Base-by-base conservation (phyloP, 2,329 filamentous ascomycete genomes). In the Microdochium nivale region DNA sequence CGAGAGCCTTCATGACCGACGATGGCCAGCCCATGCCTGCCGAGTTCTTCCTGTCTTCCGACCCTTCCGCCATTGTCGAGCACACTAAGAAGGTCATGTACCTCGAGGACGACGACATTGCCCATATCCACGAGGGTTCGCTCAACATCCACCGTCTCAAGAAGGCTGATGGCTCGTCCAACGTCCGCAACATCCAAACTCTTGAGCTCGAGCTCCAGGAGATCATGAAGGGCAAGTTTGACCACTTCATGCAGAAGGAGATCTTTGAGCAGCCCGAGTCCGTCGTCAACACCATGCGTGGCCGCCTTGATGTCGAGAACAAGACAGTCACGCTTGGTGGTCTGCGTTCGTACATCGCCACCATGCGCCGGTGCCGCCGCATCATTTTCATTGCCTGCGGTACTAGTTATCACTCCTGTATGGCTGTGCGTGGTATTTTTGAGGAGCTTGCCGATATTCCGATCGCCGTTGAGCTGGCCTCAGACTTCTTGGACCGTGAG, bases 241-340 rank as follows among this genome's bases (percentile, higher is more conserved):
- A 99, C 72, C 94, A 99, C 78, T 99, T 96, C 80, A 99, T 99
- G 94, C 94, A 99, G 72, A 99, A 99, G 84, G 94, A 99, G 73
- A 99, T 99, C 66, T 99, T 99, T 71, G 94, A 99, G 80, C 94
- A 99, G 79, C 94, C 94, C 66, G 94, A 99, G 76, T 99, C 94
- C 14, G 90, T 99, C 55, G 86, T 99, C 77, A 99, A 99, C 82
- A 96, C 94, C 60, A 99, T 99, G 94, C 90, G 94, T 84, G 94
- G 94, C 74, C 94, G 94, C 76, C 79, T 99, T 63, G 94, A 99
- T 71, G 79, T 87, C 54, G 86, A 84, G 63, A 95, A 96, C 79
- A 95, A 95, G 81, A 88, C 84, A 53, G 91, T 99, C 62, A 97
- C 92, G 10, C 84, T 99, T 25, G 94, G 94, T 79, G 94, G 94